A percentile compares a stretch with the other conserved stretches of the same genome.
These are phyloP conservation scores for Eutrema japonicum DNA, from an alignment of 345 rosid genomes.

Conservation along the genomic window DNA sequence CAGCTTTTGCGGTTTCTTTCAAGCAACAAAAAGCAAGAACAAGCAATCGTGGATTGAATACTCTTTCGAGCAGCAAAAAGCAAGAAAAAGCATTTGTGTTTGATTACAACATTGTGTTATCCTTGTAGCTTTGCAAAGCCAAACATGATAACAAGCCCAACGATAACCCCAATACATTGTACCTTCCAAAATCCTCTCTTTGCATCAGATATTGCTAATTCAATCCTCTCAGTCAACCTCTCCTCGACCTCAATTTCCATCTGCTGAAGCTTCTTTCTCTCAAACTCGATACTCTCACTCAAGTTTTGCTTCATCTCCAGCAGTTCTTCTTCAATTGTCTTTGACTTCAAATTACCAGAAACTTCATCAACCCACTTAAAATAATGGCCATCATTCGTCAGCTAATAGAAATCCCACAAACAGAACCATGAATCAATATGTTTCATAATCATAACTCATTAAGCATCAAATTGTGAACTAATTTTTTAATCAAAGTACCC, in stretches of 20 bases:
- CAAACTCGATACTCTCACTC: too few species aligned
- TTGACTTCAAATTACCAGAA: neutral
- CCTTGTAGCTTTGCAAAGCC: neutral
- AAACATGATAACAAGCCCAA: neutral
- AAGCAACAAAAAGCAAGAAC: conserved; percentile 44
- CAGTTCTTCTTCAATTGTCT: neutral
- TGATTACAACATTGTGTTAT: too few species aligned
- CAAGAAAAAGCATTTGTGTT: too few species aligned
- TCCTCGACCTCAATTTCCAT: too few species aligned
- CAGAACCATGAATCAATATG: neutral
- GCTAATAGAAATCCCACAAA: neutral
- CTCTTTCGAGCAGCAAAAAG: neutral
- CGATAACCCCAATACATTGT: too few species aligned
- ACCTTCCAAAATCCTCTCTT: too few species aligned
- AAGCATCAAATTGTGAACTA: too few species aligned
- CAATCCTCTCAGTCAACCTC: too few species aligned
- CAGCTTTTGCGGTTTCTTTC: conserved; percentile 57
- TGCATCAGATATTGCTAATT: too few species aligned
- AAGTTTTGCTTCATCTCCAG: too few species aligned
- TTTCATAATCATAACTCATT: too few species aligned
- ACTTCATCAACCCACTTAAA: neutral
- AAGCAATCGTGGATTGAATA: conserved; percentile 33
- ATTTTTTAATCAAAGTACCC: neutral
- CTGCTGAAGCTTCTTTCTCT: too few species aligned
- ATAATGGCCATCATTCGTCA: neutral